These are phyloP conservation scores for Phytophthora macrochlamydospora DNA, from an alignment of 352 stramenopile genomes.

Conservation along the genomic window DNA sequence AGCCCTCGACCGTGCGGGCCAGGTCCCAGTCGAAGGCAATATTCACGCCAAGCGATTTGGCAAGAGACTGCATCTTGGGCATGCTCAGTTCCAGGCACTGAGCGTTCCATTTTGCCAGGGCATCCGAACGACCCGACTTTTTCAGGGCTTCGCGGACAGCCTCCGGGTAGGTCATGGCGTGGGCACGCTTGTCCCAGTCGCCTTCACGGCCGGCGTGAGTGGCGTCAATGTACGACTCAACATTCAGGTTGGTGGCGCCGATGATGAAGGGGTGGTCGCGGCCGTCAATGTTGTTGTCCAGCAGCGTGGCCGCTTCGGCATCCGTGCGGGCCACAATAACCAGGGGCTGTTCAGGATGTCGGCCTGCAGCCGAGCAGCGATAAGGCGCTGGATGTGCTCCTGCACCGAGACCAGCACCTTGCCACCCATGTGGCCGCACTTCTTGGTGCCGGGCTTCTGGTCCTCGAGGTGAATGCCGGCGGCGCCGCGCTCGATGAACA, in stretches of 20 bases:
- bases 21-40: conserved; percentile 96
- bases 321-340: conserved; percentile 96
- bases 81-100: conserved; percentile 81
- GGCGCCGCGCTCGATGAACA: conserved; percentile 92
- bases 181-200: conserved; percentile 87
- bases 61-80: conserved; percentile 76
- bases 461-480: conserved; percentile 96
- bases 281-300: conserved; percentile 94
- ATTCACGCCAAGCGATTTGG: conserved; percentile 76
- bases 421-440: conserved; percentile 97
- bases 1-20: conserved; percentile 94
- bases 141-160: conserved; percentile 77
- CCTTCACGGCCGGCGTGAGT: conserved; percentile 51
- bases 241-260: conserved; percentile 87
- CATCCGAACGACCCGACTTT: conserved; percentile 60
- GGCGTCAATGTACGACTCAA: conserved; percentile 80
- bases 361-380: conserved; percentile 84
- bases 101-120: conserved; percentile 85
- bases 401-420: conserved; percentile 95
- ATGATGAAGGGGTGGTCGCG: conserved; percentile 97
- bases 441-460: conserved; percentile 97
- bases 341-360: conserved; percentile 93
- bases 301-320: conserved; percentile 72
- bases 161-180: conserved; percentile 94
- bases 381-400: conserved; percentile 95